Conservation (phyloP, 139 green algal species). For the Deuterostichococcus epilithicus region DNA sequence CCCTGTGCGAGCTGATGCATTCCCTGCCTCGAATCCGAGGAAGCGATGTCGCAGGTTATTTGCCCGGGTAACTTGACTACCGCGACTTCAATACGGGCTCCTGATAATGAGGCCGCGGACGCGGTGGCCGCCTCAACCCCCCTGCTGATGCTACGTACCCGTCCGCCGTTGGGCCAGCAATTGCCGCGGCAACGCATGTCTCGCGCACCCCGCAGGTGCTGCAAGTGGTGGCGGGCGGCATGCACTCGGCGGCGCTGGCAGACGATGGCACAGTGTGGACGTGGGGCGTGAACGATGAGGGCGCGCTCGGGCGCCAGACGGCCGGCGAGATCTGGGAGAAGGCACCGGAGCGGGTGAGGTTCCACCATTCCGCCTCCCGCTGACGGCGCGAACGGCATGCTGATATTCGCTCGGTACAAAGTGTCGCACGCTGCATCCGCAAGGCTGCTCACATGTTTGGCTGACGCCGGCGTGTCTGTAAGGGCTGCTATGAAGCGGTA, state of each 20-base stretch:
- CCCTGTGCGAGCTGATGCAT: neutral
- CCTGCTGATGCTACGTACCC: neutral
- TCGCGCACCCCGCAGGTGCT: conserved; percentile 28
- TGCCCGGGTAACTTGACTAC: neutral
- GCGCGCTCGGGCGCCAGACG: conserved; percentile 71
- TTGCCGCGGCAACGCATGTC: neutral
- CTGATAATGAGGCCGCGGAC: neutral
- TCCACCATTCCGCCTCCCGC: neutral
- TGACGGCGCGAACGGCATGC: neutral
- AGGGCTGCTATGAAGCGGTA: no score
- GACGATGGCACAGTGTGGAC: conserved; percentile 58
- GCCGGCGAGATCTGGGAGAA: conserved; percentile 47
- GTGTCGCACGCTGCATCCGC: neutral
- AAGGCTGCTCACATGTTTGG: no score
- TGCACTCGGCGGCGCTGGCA: conserved; percentile 81
- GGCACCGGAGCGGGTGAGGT: conserved; percentile 5
- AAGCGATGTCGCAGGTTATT: neutral
- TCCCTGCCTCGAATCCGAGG: no score
- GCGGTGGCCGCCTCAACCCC: neutral
- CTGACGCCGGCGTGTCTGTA: no score
- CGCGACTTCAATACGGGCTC: neutral
- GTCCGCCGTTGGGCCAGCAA: neutral
- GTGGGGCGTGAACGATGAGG: conserved; percentile 92
- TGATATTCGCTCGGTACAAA: conserved; percentile 1
- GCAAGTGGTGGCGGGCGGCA: conserved; percentile 74